phyloP scores from a whole-genome alignment of 2,329 filamentous ascomycete species.

The Bipolaris bicolor region DNA sequence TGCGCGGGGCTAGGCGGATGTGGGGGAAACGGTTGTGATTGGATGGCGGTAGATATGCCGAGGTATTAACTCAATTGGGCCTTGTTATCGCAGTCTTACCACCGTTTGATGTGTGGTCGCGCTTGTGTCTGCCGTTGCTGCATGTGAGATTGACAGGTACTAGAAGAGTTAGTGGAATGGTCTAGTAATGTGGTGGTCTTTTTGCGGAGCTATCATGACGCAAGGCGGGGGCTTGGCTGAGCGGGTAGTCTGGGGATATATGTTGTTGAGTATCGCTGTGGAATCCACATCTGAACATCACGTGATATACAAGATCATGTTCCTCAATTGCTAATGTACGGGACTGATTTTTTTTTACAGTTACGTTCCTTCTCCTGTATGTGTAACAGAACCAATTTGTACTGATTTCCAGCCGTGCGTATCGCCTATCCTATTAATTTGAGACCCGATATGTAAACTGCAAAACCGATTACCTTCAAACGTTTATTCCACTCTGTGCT shows the following conservation, averaged over 20 bases:
- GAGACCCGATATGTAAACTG: too few species aligned
- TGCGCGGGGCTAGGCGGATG: not conserved
- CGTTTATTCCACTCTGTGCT: too few species aligned
- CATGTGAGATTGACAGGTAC: not conserved
- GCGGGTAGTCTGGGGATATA: not conserved
- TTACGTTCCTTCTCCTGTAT: too few species aligned
- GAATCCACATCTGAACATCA: not conserved
- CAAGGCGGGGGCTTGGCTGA: not conserved
- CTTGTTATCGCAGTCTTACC: not conserved
- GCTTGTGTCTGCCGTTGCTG: not conserved
- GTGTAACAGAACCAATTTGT: too few species aligned
- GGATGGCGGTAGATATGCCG: not conserved
- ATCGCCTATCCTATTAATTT: too few species aligned
- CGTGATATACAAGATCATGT: not conserved
- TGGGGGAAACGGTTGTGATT: not conserved
- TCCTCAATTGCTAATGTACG: not conserved
- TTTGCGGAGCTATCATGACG: not conserved
- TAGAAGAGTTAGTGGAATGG: not conserved
- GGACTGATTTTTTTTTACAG: too few species aligned
- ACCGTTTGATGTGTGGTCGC: not conserved
- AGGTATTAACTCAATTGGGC: not conserved
- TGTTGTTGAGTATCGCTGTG: not conserved
- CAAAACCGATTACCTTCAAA: too few species aligned
- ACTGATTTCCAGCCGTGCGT: too few species aligned
- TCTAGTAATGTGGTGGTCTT: not conserved